A percentile compares a stretch with the other conserved stretches of the same genome.
phyloP scores from a whole-genome alignment of 805 yeast genomes.

The Ogataea minuta region DNA sequence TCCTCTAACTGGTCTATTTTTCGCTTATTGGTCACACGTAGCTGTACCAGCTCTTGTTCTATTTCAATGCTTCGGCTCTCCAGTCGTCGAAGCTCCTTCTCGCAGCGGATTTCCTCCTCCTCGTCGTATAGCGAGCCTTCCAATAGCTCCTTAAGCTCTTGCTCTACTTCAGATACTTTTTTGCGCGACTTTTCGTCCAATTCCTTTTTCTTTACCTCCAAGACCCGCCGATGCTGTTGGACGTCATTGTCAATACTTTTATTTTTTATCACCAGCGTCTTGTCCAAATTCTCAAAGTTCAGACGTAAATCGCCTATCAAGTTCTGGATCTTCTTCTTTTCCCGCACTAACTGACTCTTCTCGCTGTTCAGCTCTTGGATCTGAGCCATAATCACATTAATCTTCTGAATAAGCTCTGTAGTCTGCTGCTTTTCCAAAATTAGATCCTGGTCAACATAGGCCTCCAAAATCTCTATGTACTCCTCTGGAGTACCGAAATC shows the following conservation, averaged over 20 bases:
- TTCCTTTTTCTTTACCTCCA: constrained; percentile 36
- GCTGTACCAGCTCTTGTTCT: constrained; percentile 23
- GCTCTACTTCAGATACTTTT: constrained; percentile 22
- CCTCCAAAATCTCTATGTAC: constrained; percentile 24
- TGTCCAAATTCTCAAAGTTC: constrained; percentile 21
- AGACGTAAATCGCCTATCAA: constrained; percentile 16
- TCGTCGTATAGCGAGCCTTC: constrained; percentile 30
- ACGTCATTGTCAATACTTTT: constrained; percentile 25
- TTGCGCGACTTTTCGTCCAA: constrained; percentile 16
- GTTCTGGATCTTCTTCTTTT: constrained; percentile 18
- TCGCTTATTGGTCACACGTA: constrained; percentile 8
- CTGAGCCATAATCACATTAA: constrained; percentile 15
- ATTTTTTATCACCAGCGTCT: constrained; percentile 19
- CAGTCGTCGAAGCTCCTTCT: constrained; percentile 24
- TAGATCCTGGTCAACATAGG: constrained; percentile 25
- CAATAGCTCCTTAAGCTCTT: constrained; percentile 21
- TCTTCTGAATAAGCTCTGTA: constrained; percentile 16
- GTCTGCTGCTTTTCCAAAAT: constrained; percentile 25
- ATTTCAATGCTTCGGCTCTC: constrained; percentile 31
- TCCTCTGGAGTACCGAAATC: constrained; percentile 17
- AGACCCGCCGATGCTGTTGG: constrained; percentile 25
- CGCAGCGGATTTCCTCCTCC: constrained; percentile 30
- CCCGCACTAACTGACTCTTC: constrained; percentile 21
- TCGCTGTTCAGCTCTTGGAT: constrained; percentile 23
- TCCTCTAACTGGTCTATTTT: constrained; percentile 8